Percentiles rank a stretch among this genome's conserved stretches.
Evolutionary conservation across 768 basidiomycete species (phyloP).

Genomic region (Boletus eberwhitei): DNA sequence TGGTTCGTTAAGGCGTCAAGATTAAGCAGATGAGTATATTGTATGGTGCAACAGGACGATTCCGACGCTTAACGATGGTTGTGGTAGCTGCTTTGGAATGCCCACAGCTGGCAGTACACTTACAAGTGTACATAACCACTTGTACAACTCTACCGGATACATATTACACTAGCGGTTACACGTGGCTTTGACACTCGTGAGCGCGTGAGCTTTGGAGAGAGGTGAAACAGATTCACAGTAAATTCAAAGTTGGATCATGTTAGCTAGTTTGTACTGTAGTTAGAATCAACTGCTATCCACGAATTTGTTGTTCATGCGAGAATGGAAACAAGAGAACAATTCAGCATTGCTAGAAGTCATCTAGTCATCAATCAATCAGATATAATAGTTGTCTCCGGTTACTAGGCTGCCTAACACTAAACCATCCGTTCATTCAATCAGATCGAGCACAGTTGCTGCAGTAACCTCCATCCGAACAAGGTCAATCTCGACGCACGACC

Average conservation of each 20-base stretch:
- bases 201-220: no score
- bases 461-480: background rate
- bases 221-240: background rate
- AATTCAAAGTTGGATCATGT: background rate
- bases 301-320: background rate
- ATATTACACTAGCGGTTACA: no score
- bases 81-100: conserved; percentile 1
- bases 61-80: background rate
- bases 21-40: conserved; percentile 1
- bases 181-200: no score
- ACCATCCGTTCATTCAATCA: no score
- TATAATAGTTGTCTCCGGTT: no score
- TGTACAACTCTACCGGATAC: background rate
- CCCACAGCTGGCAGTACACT: background rate
- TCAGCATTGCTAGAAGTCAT: no score
- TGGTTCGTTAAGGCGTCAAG: background rate
- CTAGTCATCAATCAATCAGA: no score
- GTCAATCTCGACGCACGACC: no score
- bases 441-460: no score
- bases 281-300: background rate
- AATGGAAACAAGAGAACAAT: background rate
- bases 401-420: no score
- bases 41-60: background rate
- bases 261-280: background rate
- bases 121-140: background rate